Evolutionary conservation across 2,329 filamentous ascomycete genomes (phyloP), one percentile per base, ranked within the genome.

Genomic region (Macrophomina pseudophaseolina): DNA sequence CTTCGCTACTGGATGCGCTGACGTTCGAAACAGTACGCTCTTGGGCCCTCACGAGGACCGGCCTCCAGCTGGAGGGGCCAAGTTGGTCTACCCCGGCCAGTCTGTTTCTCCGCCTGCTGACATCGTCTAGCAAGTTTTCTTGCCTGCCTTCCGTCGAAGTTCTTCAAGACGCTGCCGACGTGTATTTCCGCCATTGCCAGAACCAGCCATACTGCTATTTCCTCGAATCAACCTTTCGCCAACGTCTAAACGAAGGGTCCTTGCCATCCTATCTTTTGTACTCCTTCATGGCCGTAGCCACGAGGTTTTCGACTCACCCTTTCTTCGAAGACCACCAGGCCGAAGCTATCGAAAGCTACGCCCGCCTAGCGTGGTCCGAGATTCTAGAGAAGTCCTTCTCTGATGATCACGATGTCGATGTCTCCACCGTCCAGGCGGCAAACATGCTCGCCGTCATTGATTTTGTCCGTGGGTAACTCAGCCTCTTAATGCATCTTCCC

Each of bases 201-300:
- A 79, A 78, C 42, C 76, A 79, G 38, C 78, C 78, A 0, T 80
- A 80, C 67, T 75, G 72, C 0, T 78, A 75, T 64, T 79, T 80
- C 66, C 76, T 79, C 33, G 77, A 80, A 60, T 52, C 46, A 0
- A 72, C 67, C 1, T 80, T 80, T 62, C 73, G 77, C 5, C 69
- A 71, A 18, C 69, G 69, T 30, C 66, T 78, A 1, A 68, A 73
- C 6, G 66, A 69, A 8, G 69, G 70, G 3, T n/a, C 32, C 6
- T 33, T 78, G 0, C 73, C 78, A 4, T 66, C 70, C 12, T 75
- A 75, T 42, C 65, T 80, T 32, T 54, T 75, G 8, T 72, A 78
- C 35, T 77, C 77, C 56, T 59, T 79, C 49, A 64, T 74, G 16
- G 78, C 76, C 6, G 72, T 72, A 8, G 73, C 77, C 4, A 69